Percentiles rank a stretch among this genome's conserved stretches.
These are phyloP conservation scores for Lentinula raphanica DNA, from an alignment of 768 basidiomycete genomes.

Conservation along the genomic window DNA sequence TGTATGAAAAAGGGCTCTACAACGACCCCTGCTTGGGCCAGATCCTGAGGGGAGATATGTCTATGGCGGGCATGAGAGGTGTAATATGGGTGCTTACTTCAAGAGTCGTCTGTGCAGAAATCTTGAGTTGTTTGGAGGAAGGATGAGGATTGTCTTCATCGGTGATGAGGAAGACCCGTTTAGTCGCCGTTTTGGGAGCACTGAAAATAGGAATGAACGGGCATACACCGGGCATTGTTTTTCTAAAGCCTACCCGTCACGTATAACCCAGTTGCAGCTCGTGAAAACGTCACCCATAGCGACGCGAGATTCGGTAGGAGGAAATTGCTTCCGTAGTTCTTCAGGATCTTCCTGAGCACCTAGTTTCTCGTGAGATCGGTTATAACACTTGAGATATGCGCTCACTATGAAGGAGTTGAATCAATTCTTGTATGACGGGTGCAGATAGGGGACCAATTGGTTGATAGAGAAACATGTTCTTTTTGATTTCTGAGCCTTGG, in stretches of 20 bases:
- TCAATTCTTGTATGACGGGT: conserved; percentile 73
- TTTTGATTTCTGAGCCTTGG: conserved; percentile 59
- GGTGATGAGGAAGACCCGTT: conserved; percentile 90
- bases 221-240: background rate
- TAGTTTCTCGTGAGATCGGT: conserved; percentile 24
- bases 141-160: conserved; percentile 79
- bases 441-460: conserved; percentile 74
- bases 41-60: conserved; percentile 49
- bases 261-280: conserved; percentile 83
- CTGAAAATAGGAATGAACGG: conserved; percentile 29
- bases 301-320: conserved; percentile 54
- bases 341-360: conserved; percentile 62
- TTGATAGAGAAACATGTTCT: conserved; percentile 68
- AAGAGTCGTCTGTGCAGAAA: conserved; percentile 68
- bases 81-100: conserved; percentile 37
- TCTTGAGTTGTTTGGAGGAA: conserved; percentile 54
- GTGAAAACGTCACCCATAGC: conserved; percentile 89
- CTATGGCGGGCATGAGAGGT: background rate
- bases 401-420: conserved; percentile 72
- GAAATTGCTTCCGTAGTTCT: conserved; percentile 54
- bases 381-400: conserved; percentile 4
- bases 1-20: conserved; percentile 91
- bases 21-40: conserved; percentile 70
- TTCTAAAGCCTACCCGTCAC: conserved; percentile 61
- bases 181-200: conserved; percentile 83